These are phyloP conservation scores for Thalia dealbata DNA, from an alignment of 176 grass and related monocot species.

Conservation along the genomic window DNA sequence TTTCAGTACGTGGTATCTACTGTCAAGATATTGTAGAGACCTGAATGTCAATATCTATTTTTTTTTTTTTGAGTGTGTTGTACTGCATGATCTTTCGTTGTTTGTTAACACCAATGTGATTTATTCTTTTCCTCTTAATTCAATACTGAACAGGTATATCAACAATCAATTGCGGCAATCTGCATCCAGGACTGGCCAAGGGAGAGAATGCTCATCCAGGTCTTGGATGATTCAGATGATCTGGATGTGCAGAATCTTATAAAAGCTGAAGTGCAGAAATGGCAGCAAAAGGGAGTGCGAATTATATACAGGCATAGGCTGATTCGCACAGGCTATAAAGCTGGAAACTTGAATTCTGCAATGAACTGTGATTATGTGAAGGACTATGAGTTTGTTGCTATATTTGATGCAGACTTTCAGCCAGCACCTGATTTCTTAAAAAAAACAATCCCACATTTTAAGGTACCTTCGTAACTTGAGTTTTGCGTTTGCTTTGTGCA, in stretches of 20 bases:
- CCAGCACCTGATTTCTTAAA: slow-evolving; percentile 27
- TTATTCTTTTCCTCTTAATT: background rate
- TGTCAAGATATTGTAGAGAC: background rate
- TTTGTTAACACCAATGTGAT: background rate
- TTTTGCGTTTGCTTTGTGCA: too few relatives aligned
- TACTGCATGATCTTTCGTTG: background rate
- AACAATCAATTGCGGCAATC: slow-evolving; percentile 28
- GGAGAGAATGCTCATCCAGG: slow-evolving; percentile 29
- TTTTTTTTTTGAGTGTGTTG: background rate
- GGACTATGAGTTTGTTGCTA: slow-evolving; percentile 27
- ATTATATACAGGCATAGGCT: slow-evolving; percentile 23
- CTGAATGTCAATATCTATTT: background rate
- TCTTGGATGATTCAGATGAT: slow-evolving; percentile 28
- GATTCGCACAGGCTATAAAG: slow-evolving; percentile 26
- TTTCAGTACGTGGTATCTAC: background rate
- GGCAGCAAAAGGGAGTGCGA: slow-evolving; percentile 24
- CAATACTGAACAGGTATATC: slow-evolving; percentile 18
- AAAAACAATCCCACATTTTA: slow-evolving; percentile 29
- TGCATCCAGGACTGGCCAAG: slow-evolving; percentile 28
- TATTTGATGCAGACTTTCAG: slow-evolving; percentile 31
- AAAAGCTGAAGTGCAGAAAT: slow-evolving; percentile 25
- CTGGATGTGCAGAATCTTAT: slow-evolving; percentile 26
- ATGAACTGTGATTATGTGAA: slow-evolving; percentile 29
- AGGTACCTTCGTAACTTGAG: background rate
- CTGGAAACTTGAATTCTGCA: slow-evolving; percentile 28